Percentiles rank a stretch among this genome's conserved stretches.
Evolutionary conservation across 2,329 filamentous ascomycete genomes (phyloP).

Genomic region (Arthroderma uncinatum): DNA sequence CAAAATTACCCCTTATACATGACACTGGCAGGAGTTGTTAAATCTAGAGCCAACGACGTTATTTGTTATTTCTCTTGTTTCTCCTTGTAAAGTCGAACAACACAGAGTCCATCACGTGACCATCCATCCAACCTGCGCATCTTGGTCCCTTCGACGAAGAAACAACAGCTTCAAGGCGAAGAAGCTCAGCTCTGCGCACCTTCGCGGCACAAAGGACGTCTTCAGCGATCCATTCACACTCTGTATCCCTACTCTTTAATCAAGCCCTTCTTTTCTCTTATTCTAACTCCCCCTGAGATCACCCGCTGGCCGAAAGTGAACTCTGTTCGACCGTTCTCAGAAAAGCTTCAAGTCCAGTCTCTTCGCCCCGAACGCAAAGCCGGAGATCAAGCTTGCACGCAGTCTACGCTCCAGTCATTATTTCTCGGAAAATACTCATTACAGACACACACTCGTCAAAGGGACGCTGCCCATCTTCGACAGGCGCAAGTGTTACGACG

Average conservation of each 20-base stretch:
- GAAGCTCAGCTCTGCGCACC: not conserved
- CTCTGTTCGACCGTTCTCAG: not conserved
- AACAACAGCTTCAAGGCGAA: not conserved
- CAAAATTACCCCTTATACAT: not conserved
- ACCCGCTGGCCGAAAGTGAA: conserved; percentile 5
- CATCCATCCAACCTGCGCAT: not conserved
- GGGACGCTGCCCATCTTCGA: not conserved
- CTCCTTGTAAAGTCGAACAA: not conserved
- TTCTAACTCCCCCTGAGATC: not conserved
- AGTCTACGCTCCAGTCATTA: not conserved
- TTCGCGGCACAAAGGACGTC: not conserved
- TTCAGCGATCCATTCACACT: not conserved
- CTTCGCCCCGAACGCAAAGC: not conserved
- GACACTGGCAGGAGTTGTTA: too few relatives aligned
- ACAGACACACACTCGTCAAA: not conserved
- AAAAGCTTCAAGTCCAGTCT: not conserved
- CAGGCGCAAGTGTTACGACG: not conserved
- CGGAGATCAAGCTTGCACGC: not conserved
- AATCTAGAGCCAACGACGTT: too few relatives aligned
- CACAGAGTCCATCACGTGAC: not conserved
- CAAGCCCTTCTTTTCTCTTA: not conserved
- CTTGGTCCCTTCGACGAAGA: not conserved
- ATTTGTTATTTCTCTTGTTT: not conserved
- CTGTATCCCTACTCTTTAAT: not conserved
- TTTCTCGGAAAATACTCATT: not conserved